Percentiles rank a stretch among this genome's conserved stretches.
These are phyloP conservation scores for Gossypium armourianum DNA, from an alignment of 441 rosid genomes.

Conservation along the genomic window DNA sequence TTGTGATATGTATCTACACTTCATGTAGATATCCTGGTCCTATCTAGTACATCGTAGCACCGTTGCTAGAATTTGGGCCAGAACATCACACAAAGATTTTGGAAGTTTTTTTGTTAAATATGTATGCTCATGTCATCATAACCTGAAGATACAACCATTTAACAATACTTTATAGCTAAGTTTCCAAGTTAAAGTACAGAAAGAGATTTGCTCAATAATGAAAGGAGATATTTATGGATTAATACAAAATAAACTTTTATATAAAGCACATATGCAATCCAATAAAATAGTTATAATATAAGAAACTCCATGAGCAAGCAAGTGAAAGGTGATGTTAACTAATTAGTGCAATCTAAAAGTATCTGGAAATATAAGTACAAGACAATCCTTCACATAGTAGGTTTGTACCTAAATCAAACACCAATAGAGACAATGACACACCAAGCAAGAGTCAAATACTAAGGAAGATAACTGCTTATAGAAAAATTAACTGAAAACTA, in stretches of 20 bases:
- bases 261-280: neutral
- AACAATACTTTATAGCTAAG: neutral
- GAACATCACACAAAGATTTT: neutral
- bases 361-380: neutral
- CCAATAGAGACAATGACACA: neutral
- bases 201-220: neutral
- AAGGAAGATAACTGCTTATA: neutral
- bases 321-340: neutral
- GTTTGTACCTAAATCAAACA: constrained; percentile 10
- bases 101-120: neutral
- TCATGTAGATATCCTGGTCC: neutral
- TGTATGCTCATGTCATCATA: neutral
- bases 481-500: neutral
- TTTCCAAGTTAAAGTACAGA: neutral
- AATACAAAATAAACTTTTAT: neutral
- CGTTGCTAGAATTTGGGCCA: neutral
- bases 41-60: neutral
- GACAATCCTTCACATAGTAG: neutral
- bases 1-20: neutral
- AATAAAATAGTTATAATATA: neutral
- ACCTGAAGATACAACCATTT: neutral
- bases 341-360: neutral
- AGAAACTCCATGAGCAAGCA: neutral
- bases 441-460: constrained; percentile 1
- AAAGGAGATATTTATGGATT: neutral